Base-by-base conservation (phyloP, 2,329 filamentous ascomycete species). In the Truncatella angustata region DNA sequence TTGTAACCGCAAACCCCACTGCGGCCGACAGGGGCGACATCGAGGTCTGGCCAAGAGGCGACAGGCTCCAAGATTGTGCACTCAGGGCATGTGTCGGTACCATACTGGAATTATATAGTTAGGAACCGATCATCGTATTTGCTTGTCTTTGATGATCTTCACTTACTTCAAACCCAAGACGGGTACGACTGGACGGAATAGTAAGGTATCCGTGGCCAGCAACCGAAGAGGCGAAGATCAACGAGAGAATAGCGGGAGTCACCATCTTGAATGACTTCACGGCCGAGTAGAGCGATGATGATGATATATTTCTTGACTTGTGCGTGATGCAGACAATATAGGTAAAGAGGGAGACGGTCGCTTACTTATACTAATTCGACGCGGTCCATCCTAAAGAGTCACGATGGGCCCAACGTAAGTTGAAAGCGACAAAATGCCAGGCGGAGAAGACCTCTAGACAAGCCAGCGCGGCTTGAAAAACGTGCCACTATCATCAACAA, bases 1-100 rank as follows among this genome's bases (percentile, higher is more conserved):
- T 81, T 81, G 62, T 78, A 81, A 2, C 78, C 78, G 45, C 78
- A 81, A 2, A 75, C 74, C 0, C 78, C 78, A 46, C 70, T 77
- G 3, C 76, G 70, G n/a, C 74, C 74, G 1, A 81, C 75, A 2
- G 63, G 60, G 0, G 77, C 77, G 0, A 59, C 63, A n/a, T 73
- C 66, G 5, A 80, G 65, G 42, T 77, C 67, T 0, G 78, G 78
- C 77, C 77, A 81, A 1, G 77, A 64, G 0, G 59, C 54, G 3
- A 81, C 78, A 0, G 78, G 78, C 53, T 81, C 78, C 1, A 78
- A 72, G 51, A 81, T 81, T 4, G 76, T 73, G 56, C 78, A 81
- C 61, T 81, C 78, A 0, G 78, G 78, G 57, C 78, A 81, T 0
- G 75, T 73, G 54, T 80, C 78, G 4, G 71, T 63, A 0, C 73